These are phyloP conservation scores for Musa itinerans DNA, from an alignment of 176 grass and related monocot species.

Conservation along the genomic window DNA sequence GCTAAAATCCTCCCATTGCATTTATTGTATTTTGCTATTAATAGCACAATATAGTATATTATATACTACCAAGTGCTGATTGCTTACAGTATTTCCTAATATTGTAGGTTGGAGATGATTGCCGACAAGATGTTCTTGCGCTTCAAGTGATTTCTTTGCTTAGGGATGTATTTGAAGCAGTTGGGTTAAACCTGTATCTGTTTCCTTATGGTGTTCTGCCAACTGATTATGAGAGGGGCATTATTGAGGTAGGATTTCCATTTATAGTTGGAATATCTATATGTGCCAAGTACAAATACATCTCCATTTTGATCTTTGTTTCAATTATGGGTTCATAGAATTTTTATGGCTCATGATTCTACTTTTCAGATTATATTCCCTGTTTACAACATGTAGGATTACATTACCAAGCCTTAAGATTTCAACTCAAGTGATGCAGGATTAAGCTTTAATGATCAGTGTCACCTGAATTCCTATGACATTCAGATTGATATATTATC, in stretches of 20 bases:
- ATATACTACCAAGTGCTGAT: too few relatives aligned
- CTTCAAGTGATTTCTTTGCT: conserved; percentile 93
- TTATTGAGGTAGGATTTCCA: conserved; percentile 66
- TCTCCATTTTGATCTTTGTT: neutral
- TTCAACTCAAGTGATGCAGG: neutral
- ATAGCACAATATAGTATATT: too few relatives aligned
- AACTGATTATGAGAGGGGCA: conserved; percentile 81
- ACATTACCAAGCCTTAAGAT: neutral
- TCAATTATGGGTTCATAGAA: neutral
- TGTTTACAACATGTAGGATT: neutral
- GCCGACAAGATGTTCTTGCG: conserved; percentile 97
- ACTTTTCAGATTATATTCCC: neutral
- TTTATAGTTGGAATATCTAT: neutral
- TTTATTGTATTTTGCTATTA: too few relatives aligned
- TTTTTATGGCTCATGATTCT: neutral
- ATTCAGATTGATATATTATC: too few relatives aligned
- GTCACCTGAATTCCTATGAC: neutral
- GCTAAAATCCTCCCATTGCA: too few relatives aligned
- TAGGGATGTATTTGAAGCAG: conserved; percentile 82
- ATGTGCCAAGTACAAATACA: neutral
- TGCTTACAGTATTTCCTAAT: neutral
- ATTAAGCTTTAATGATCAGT: neutral
- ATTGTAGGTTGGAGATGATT: conserved; percentile 97
- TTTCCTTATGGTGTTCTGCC: conserved; percentile 96
- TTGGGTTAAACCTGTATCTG: conserved; percentile 91